Evolutionary conservation across 192 early-diverging fungal species (phyloP), one percentile per base, ranked within the genome.

Genomic region (Coemansia furcata): DNA sequence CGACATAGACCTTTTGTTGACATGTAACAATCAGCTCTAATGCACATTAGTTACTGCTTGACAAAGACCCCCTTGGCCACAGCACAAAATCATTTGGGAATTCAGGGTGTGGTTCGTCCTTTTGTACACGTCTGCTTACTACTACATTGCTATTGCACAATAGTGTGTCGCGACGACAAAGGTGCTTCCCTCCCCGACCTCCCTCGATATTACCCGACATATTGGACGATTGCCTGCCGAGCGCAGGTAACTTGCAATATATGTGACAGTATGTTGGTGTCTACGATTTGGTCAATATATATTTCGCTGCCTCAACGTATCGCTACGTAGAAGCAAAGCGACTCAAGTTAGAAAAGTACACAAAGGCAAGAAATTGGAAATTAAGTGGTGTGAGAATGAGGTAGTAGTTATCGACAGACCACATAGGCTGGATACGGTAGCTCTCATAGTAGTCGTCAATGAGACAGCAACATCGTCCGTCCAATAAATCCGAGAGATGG

Each of bases 361-460:
- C 54, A 57, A 35, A 57, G 54, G 54, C 54, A 15, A 15, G n/a
- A 57, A 15, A 12, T 52, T 52, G 14, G 52, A 15, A 29, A 30
- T 54, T 54, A 30, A 9, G 50, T 54, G 26, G 50, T 26, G 50
- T 30, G 50, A 54, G 21, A 57, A 57, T 14, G n/a, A 6, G 6
- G 54, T 17, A 30, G 54, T 57, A 57, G 32, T 33, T 57, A 57
- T 57, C 54, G 30, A 7, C 54, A 57, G 54, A 57, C 29, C 54
- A 57, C 54, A 57, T n/a, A 57, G 54, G 54, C 54, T 57, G 54
- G 54, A 30, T 33, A 57, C 29, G 12, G 14, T 32, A 33, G 54
- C 15, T 57, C 30, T 57, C 54, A 35, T 57, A 30, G 29, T 57
- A 32, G 54, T 57, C 54, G 30, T 57, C 12, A 57, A 57, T 57